These are phyloP conservation scores for Monosporascus ibericus DNA, from an alignment of 2,329 filamentous ascomycete species.

Conservation along the genomic window DNA sequence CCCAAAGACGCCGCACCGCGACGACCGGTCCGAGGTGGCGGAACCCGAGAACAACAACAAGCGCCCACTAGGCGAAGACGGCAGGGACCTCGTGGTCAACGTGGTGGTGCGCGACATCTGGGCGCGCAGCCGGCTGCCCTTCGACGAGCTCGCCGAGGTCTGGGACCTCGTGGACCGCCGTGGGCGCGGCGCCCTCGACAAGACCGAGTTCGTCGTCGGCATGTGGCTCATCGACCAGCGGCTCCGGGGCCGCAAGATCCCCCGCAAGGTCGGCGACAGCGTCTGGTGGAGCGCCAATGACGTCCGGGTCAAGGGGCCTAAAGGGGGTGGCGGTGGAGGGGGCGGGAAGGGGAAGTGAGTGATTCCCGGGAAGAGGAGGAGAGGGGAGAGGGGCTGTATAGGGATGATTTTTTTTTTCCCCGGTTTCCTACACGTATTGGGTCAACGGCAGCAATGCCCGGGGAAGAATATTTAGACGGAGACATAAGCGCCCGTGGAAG, in stretches of 20 bases:
- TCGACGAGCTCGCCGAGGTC: slow-evolving; percentile 65
- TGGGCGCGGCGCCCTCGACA: slow-evolving; percentile 48
- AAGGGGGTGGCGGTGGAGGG: not conserved
- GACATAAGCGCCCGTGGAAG: too few species aligned
- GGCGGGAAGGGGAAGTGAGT: slow-evolving; percentile 1
- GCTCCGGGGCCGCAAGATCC: slow-evolving; percentile 72
- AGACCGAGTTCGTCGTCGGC: slow-evolving; percentile 74
- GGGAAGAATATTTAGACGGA: too few species aligned
- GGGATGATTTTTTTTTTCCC: not conserved
- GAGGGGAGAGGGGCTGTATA: not conserved
- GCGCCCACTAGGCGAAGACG: slow-evolving; percentile 11
- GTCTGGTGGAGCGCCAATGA: slow-evolving; percentile 66
- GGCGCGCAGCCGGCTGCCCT: slow-evolving; percentile 60
- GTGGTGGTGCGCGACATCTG: slow-evolving; percentile 72
- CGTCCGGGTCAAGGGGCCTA: slow-evolving; percentile 29
- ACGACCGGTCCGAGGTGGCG: too few species aligned
- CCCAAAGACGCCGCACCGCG: too few species aligned
- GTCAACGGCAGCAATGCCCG: too few species aligned
- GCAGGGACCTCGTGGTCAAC: slow-evolving; percentile 53
- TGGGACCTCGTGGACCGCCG: slow-evolving; percentile 67
- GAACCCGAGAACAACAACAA: too few species aligned
- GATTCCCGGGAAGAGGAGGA: not conserved
- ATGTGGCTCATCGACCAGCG: slow-evolving; percentile 79
- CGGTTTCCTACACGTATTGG: too few species aligned
- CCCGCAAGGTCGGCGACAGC: slow-evolving; percentile 62